phyloP scores from a whole-genome alignment of 768 basidiomycete genomes.

The Cystobasidium ongulense region DNA sequence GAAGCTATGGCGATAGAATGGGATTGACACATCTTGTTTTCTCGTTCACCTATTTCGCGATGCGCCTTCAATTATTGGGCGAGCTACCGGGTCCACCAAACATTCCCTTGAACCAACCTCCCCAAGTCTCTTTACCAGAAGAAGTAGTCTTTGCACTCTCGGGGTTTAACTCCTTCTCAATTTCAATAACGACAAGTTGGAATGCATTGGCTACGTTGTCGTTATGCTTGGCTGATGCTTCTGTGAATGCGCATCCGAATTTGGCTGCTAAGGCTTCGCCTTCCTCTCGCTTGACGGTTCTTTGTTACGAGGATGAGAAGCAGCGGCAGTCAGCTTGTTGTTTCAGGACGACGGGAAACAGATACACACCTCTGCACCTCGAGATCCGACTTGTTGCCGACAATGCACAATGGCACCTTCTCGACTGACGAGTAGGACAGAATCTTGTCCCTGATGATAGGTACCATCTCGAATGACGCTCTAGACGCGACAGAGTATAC shows the following conservation, averaged over 20 bases:
- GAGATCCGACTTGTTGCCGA: slow-evolving; percentile 85
- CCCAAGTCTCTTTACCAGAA: slow-evolving; percentile 12
- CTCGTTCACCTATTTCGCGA: too few species aligned
- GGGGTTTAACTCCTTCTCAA: slow-evolving; percentile 39
- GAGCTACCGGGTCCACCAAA: slow-evolving; percentile 10
- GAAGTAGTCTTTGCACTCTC: slow-evolving; percentile 18
- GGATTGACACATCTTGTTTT: too few species aligned
- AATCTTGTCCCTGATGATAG: slow-evolving; percentile 88
- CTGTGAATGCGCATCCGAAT: slow-evolving; percentile 35
- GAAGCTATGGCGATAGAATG: too few species aligned
- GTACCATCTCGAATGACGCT: slow-evolving; percentile 88
- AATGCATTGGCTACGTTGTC: slow-evolving; percentile 42
- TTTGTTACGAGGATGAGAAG: neutral
- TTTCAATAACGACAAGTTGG: slow-evolving; percentile 37
- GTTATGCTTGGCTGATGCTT: slow-evolving; percentile 40
- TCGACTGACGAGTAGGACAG: slow-evolving; percentile 72
- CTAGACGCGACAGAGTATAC: slow-evolving; percentile 88
- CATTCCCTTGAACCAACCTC: slow-evolving; percentile 26
- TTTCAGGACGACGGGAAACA: neutral
- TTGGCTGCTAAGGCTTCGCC: slow-evolving; percentile 37
- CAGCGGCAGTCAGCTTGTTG: neutral
- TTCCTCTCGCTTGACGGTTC: slow-evolving; percentile 39
- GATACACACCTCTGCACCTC: slow-evolving; percentile 54
- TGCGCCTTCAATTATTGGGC: neutral
- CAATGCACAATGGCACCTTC: slow-evolving; percentile 84